Evolutionary conservation across 805 yeast species (phyloP).

Genomic region (Jamesozyma spencerorum): DNA sequence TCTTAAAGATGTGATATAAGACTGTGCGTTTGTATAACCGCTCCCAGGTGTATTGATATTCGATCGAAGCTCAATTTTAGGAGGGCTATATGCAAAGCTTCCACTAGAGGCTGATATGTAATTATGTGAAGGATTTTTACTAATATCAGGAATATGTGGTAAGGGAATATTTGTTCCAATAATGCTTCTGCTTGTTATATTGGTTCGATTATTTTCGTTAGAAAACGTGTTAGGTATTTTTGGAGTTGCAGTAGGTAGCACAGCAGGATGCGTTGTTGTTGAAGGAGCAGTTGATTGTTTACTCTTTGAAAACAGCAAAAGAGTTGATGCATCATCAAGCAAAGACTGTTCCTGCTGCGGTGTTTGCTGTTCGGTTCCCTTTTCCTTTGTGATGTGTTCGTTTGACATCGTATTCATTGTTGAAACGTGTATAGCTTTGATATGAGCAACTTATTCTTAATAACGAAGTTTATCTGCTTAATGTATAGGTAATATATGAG

Average conservation of each 20-base stretch:
- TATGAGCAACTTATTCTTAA: no score
- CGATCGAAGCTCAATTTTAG: no score
- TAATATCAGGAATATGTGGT: not conserved
- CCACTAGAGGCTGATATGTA: not conserved
- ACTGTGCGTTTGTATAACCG: no score
- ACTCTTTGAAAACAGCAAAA: constrained; percentile 50
- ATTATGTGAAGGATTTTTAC: not conserved
- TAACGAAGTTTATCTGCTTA: no score
- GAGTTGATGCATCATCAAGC: constrained; percentile 52
- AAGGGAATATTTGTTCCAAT: not conserved
- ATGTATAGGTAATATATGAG: no score
- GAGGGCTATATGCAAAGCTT: no score
- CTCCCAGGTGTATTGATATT: no score
- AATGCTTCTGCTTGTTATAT: not conserved
- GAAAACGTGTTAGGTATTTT: no score
- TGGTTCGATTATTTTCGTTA: no score
- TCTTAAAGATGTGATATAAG: no score
- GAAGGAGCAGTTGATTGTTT: constrained; percentile 27
- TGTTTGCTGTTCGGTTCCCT: not conserved
- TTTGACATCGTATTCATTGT: not conserved
- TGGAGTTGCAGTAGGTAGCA: not conserved
- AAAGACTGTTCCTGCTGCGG: constrained; percentile 21
- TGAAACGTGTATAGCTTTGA: no score
- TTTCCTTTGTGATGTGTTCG: not conserved
- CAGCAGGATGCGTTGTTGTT: not conserved